Percentiles rank a stretch among this genome's conserved stretches.
Evolutionary conservation across 371 early-diverging fungal species (phyloP).

Genomic region (Circinella umbellata): DNA sequence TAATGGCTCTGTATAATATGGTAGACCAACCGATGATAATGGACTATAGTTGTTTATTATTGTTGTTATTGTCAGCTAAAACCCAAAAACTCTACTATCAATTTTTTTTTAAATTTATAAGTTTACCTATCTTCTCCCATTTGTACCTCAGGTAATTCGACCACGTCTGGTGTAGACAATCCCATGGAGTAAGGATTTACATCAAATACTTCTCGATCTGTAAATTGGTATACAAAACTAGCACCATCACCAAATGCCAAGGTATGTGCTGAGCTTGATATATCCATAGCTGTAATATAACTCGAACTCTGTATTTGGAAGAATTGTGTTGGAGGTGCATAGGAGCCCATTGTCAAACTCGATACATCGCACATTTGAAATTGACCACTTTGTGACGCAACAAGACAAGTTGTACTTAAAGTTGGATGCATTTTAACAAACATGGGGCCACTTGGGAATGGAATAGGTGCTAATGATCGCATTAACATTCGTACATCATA

Average conservation of each 20-base stretch:
- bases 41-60: slow-evolving; percentile 42
- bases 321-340: slow-evolving; percentile 64
- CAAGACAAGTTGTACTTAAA: slow-evolving; percentile 68
- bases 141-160: slow-evolving; percentile 46
- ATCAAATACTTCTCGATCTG: slow-evolving; percentile 64
- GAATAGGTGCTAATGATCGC: slow-evolving; percentile 72
- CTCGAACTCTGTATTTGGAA: slow-evolving; percentile 71
- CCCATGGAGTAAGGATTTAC: slow-evolving; percentile 74
- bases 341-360: slow-evolving; percentile 51
- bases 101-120: no score
- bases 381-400: slow-evolving; percentile 71
- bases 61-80: no score
- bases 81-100: no score
- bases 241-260: slow-evolving; percentile 74
- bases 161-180: slow-evolving; percentile 63
- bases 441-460: slow-evolving; percentile 74
- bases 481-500: slow-evolving; percentile 81
- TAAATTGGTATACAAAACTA: slow-evolving; percentile 73
- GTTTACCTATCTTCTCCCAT: slow-evolving; percentile 64
- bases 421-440: slow-evolving; percentile 78
- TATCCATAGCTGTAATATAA: slow-evolving; percentile 71
- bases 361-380: slow-evolving; percentile 80
- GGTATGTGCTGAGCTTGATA: slow-evolving; percentile 77
- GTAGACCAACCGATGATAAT: slow-evolving; percentile 80
- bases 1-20: slow-evolving; percentile 76